Base-by-base conservation (phyloP, 768 basidiomycete genomes). In the Lentinula detonsa region DNA sequence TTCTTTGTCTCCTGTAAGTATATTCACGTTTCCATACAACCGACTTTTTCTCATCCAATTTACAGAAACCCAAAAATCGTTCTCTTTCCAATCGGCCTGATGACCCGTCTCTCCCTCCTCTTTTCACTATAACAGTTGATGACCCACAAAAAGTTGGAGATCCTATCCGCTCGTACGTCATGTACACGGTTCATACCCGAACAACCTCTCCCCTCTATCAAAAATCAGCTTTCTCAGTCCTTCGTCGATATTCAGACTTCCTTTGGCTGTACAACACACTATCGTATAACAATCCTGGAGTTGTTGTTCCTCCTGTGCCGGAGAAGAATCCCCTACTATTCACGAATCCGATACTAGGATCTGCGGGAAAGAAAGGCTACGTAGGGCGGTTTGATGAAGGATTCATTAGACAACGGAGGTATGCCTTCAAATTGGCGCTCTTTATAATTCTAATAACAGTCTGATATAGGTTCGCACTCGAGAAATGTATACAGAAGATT, bases 121-220 rank as follows among this genome's bases (percentile, higher is more conserved):
- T 90, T 28, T 98, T 97, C 70, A 72, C 82, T 7, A 93, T 99
- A 64, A 84, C 90, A 0, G 94, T 99, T n/a, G 91, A 93, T 57
- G 97, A 99, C 72, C 97, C 97, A 5, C 95, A 98, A 65, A 93
- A 91, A 66, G 91, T 98, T 48, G 97, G 97, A n/a, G 93, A 95
- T 68, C 92, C 95, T 1, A 92, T 98, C 52, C 88, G 92, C 61
- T 85, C 88, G 15, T 97, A 93, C 70, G 97, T 91, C 10, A 94
- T 98, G 77, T 99, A 98, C 71, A 99, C 97, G 1, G 93, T 99
- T 1, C 89, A 93, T 62, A 97, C 95, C 13, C 79, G 85, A 65
- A 97, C 95, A 0, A 92, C 88, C 6, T 95, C 93, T 3, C 87
- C 91, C 0, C 74, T 88, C 28, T 98, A 83, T 75, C 84, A 86